phyloP scores from a whole-genome alignment of 257 asterid species.

The Orobanche coerulescens region DNA sequence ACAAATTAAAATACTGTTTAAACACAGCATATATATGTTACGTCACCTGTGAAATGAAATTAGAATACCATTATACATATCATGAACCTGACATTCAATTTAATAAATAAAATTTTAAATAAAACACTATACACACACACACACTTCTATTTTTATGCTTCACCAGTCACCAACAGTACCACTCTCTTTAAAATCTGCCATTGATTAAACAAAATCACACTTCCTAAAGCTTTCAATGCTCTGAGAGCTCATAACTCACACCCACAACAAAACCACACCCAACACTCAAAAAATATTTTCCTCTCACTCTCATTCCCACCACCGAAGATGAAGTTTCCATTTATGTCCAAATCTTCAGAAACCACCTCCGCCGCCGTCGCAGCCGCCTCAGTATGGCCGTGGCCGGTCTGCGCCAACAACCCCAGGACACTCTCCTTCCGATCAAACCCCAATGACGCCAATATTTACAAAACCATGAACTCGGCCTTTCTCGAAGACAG shows the following conservation, averaged over 20 bases:
- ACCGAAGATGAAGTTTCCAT: conserved; percentile 39
- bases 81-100: too few species aligned
- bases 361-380: conserved; percentile 19
- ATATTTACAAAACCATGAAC: conserved; percentile 30
- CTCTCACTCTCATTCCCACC: too few species aligned
- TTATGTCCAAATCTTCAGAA: conserved; percentile 33
- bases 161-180: neutral
- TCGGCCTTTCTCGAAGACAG: conserved; percentile 27
- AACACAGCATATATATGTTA: too few species aligned
- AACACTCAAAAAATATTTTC: too few species aligned
- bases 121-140: too few species aligned
- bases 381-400: conserved; percentile 35
- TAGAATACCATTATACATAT: too few species aligned
- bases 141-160: too few species aligned
- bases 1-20: too few species aligned
- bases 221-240: neutral
- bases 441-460: conserved; percentile 5
- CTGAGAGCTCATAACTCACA: too few species aligned
- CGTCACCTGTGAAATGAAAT: too few species aligned
- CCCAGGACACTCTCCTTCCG: conserved; percentile 53
- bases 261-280: neutral
- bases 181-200: neutral
- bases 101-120: too few species aligned
- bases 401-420: conserved; percentile 35
- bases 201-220: neutral